Evolutionary conservation across 306 rosid species (phyloP), one percentile per base, ranked within the genome.

Genomic region (Trifolium dubium): DNA sequence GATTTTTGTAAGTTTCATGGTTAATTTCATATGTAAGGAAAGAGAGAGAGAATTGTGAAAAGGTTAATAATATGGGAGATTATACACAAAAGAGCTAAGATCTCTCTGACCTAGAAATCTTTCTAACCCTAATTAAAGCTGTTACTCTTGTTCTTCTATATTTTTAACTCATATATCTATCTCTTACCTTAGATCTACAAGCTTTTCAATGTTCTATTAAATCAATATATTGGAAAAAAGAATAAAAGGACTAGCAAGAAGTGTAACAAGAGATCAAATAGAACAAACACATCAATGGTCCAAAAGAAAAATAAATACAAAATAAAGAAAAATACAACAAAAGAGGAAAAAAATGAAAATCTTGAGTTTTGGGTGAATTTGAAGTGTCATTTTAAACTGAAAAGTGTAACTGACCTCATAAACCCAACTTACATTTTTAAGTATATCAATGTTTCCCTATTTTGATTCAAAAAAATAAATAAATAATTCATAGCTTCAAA

Each of bases 91-190:
- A 54, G 80, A 79, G 84, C 75, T 63, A 82, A 81, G 76, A 79
- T 85, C 61, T 84, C 71, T 61, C 82, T 54, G 79, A 67, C 74
- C 79, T 61, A 54, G 34, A 75, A 67, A 68, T 72, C 74, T 71
- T 75, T 81, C 80, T 39, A 82, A 79, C 82, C 83, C 77, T 81
- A 85, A 71, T 50, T 60, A 74, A 70, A 76, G 58, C n/a, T 79
- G 47, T 61, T 78, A 8, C 59, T 73, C 70, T 64, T 71, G 44
- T 74, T 43, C 77, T 59, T 55, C 64, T 74, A 23, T 61, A 31
- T 67, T 63, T 15, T 77, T 56, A 51, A 72, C 79, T 34, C 83
- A 69, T 43, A 63, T 78, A 82, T 63, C 77, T 70, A 67, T 64
- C 77, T 79, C 51, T 67, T 40, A 64, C 61, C 68, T 43, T 76